Base-by-base conservation (phyloP, 2,329 filamentous ascomycete genomes). In the Cercospora sesami region DNA sequence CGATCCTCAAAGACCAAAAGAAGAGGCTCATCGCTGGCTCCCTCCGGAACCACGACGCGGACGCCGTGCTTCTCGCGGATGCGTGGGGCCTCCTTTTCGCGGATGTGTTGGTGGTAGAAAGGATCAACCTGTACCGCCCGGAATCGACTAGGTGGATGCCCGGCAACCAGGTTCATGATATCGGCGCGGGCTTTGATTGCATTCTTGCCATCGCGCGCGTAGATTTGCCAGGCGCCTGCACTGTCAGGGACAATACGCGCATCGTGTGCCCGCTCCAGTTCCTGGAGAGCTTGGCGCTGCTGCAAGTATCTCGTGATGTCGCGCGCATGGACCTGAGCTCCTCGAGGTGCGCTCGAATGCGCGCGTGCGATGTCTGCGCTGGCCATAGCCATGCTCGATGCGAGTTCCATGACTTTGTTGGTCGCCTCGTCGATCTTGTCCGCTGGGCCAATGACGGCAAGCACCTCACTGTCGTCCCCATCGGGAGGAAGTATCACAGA, bases 231-330 rank as follows among this genome's bases (percentile, higher is more conserved):
- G 0, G 90, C 89, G 55, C 91, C 87, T 10, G 88, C 88, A 39
- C 89, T 89, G 55, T 92, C 88, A 60, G 86, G 84, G 74, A 94
- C 91, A 78, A 98, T 96, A 78, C 92, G 91, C n/a, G 93, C 90
- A 75, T 91, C 87, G 80, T 97, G 92, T 59, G 87, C 81, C 68
- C 86, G 87, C 82, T 97, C 93, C 14, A 99, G 85, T 62, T 93
- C 89, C 73, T 92, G 88, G 74, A 98, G 90, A 73, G 94, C 91
- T 74, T 89, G 87, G 57, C 92, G 90, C 75, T 95, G 88, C 65
- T 90, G 90, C 62, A 98, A 85, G 80, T 99, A 99, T 64, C 92
- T 89, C 1, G 94, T 95, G 66, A 99, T 84, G 73, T 94, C 91
- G 68, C 90, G 89, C 12, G 94, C 94, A 78, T 99, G 94, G 8